These are phyloP conservation scores for Mucor sp. DNA, from an alignment of 371 early-diverging fungal genomes.

Conservation along the genomic window DNA sequence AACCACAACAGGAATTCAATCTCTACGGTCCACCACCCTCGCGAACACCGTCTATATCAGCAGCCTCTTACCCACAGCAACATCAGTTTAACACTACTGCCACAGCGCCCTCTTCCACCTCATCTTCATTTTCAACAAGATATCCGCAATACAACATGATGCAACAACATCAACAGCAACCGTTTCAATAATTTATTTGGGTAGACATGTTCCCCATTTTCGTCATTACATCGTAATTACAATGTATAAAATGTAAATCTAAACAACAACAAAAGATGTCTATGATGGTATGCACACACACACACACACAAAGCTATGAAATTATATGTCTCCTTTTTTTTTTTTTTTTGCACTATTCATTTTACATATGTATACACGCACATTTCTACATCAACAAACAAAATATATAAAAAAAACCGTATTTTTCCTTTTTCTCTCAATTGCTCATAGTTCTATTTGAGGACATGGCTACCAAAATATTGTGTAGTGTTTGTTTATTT, in stretches of 20 bases:
- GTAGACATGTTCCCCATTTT: neutral
- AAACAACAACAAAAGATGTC: neutral
- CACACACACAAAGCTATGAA: neutral
- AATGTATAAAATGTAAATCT: neutral
- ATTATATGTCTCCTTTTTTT: neutral
- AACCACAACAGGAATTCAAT: neutral
- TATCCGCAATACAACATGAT: slow-evolving; percentile 3
- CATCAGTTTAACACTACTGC: neutral
- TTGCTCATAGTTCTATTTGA: neutral
- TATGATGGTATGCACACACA: neutral
- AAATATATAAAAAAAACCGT: neutral
- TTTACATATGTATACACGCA: neutral
- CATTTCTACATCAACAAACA: neutral
- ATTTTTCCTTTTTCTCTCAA: slow-evolving; percentile 4
- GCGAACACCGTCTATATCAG: neutral
- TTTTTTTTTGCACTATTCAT: neutral
- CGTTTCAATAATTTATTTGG: slow-evolving; percentile 4
- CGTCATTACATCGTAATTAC: neutral
- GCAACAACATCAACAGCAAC: slow-evolving; percentile 11
- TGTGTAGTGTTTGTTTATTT: neutral
- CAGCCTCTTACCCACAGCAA: neutral
- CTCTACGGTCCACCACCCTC: neutral
- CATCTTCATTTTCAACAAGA: neutral
- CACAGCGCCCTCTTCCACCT: neutral
- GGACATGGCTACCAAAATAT: neutral